Conservation (phyloP, 1,284 basidiomycete genomes). For the Ceratobasidium sp. region DNA sequence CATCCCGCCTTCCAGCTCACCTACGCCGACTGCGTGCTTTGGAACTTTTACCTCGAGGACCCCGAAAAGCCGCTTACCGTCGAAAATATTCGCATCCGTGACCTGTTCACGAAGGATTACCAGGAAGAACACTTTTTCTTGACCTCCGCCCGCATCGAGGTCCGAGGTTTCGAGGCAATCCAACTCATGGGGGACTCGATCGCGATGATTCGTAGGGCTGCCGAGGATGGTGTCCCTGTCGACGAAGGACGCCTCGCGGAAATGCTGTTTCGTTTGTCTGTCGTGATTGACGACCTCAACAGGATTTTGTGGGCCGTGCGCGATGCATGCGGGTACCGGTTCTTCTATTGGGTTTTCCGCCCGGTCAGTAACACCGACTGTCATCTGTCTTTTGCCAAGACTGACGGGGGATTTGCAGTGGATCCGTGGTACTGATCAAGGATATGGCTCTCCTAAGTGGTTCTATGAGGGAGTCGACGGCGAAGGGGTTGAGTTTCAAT, state of each 20-base stretch:
- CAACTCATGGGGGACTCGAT: constrained; percentile 62
- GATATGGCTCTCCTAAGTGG: constrained; percentile 58
- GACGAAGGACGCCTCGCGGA: constrained; percentile 57
- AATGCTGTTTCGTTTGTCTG: constrained; percentile 59
- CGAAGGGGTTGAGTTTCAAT: constrained; percentile 49
- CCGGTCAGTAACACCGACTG: constrained; percentile 8
- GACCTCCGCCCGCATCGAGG: constrained; percentile 64
- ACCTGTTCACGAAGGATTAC: constrained; percentile 60
- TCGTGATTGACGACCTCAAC: constrained; percentile 58
- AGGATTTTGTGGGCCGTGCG: constrained; percentile 58
- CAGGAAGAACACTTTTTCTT: constrained; percentile 66
- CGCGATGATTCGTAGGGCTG: constrained; percentile 42
- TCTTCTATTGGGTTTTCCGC: constrained; percentile 58
- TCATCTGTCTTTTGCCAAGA: neutral
- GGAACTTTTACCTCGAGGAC: constrained; percentile 60
- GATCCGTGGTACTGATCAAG: constrained; percentile 61
- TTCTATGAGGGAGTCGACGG: constrained; percentile 57
- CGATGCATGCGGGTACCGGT: constrained; percentile 60
- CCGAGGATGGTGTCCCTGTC: constrained; percentile 62
- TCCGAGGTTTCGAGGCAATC: constrained; percentile 63
- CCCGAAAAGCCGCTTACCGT: constrained; percentile 53
- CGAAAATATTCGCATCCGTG: constrained; percentile 55
- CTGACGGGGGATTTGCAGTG: constrained; percentile 63
- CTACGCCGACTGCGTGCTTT: constrained; percentile 68
- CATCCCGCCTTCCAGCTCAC: constrained; percentile 55